Conservation (phyloP, 2,329 filamentous ascomycete species). For the Colletotrichum destructivum region DNA sequence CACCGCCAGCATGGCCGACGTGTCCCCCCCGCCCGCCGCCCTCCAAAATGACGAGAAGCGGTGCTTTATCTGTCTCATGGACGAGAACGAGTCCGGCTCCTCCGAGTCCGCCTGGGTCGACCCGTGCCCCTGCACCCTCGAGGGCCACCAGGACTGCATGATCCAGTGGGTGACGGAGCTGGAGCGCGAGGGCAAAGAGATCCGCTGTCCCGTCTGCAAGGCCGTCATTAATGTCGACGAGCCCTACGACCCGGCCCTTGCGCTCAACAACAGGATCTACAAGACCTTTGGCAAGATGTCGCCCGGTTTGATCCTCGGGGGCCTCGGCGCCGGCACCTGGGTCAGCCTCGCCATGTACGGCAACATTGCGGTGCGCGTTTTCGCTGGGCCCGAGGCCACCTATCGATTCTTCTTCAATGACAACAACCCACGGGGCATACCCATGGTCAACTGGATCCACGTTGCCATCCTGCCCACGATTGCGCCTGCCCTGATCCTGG, state of each 20-base stretch:
- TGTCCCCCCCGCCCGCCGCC: neutral
- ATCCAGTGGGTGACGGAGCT: slow-evolving; percentile 95
- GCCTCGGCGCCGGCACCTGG: slow-evolving; percentile 66
- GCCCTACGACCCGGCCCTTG: slow-evolving; percentile 80
- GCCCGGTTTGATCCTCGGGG: slow-evolving; percentile 76
- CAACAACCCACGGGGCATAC: slow-evolving; percentile 26
- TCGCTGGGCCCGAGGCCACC: slow-evolving; percentile 63
- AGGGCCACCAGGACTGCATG: slow-evolving; percentile 91
- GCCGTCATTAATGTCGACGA: slow-evolving; percentile 82
- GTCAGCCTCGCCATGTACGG: slow-evolving; percentile 70
- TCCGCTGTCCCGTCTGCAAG: slow-evolving; percentile 93
- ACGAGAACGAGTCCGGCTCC: slow-evolving; percentile 64
- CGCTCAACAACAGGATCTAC: slow-evolving; percentile 73
- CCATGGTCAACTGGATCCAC: slow-evolving; percentile 41
- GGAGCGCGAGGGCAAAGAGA: slow-evolving; percentile 76
- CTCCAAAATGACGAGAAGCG: slow-evolving; percentile 48
- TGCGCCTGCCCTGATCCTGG: slow-evolving; percentile 62
- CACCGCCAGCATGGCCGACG: slow-evolving; percentile 8
- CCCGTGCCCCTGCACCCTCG: slow-evolving; percentile 91
- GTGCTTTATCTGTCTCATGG: slow-evolving; percentile 77
- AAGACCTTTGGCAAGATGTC: slow-evolving; percentile 67
- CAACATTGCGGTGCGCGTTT: slow-evolving; percentile 63
- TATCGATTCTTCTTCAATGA: slow-evolving; percentile 41
- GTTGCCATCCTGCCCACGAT: slow-evolving; percentile 57
- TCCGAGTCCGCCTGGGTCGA: slow-evolving; percentile 79